phyloP scores from a whole-genome alignment of 2,329 filamentous ascomycete species.

The Coniochaeta sp. region DNA sequence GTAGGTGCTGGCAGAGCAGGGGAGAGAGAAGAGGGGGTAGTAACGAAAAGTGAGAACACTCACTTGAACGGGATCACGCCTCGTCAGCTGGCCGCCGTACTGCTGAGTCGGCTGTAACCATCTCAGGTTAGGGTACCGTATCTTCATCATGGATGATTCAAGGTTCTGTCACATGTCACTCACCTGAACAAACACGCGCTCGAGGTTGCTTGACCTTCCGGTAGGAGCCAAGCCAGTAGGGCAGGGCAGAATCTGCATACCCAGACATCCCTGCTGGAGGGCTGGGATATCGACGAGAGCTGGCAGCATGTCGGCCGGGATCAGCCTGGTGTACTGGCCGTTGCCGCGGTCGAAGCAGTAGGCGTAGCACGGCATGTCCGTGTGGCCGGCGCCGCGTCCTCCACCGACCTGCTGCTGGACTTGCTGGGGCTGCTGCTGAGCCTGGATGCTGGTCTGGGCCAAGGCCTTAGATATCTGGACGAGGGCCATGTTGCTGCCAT shows the following conservation, averaged over 20 bases:
- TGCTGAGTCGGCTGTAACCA: background rate
- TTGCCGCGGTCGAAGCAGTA: conserved; percentile 49
- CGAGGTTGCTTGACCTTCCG: conserved; percentile 29
- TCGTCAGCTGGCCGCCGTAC: background rate
- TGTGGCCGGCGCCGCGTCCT: conserved; percentile 7
- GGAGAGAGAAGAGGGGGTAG: background rate
- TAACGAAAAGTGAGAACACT: too few relatives aligned
- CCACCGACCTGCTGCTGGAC: background rate
- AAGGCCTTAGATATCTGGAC: background rate
- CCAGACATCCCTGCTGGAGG: conserved; percentile 26
- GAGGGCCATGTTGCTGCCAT: background rate
- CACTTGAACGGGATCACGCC: conserved; percentile 1
- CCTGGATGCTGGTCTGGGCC: background rate
- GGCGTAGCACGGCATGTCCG: conserved; percentile 22
- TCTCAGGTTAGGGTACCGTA: background rate
- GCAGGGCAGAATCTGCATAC: conserved; percentile 40
- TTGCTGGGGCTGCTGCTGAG: background rate
- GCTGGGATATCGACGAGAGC: conserved; percentile 34
- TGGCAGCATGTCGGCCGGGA: conserved; percentile 48
- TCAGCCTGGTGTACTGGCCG: conserved; percentile 45
- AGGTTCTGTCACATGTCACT: background rate
- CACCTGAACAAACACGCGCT: conserved; percentile 19
- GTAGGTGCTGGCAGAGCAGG: background rate
- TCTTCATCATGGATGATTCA: background rate
- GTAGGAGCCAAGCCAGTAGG: conserved; percentile 29